Conservation (phyloP, 2,329 filamentous ascomycete species). For the Neoascochyta sp. region DNA sequence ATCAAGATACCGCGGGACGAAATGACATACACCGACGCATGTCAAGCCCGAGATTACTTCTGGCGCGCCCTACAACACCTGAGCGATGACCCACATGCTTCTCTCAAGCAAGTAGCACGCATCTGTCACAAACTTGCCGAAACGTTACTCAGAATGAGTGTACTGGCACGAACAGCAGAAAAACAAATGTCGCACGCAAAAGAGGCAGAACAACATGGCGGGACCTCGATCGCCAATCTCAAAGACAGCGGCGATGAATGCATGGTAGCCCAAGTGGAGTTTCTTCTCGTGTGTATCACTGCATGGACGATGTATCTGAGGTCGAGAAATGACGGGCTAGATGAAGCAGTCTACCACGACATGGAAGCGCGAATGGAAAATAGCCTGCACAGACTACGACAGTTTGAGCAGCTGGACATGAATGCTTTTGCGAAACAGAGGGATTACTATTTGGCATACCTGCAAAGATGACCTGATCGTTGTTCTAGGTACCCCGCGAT, state of each 20-base stretch:
- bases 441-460: no score
- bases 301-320: conserved; percentile 11
- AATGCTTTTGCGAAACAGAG: no score
- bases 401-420: no score
- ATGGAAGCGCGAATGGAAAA: no score
- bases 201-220: conserved; percentile 9
- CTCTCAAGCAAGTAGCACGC: conserved; percentile 13
- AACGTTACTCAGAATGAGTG: conserved; percentile 7
- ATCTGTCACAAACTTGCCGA: conserved; percentile 16
- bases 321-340: background rate
- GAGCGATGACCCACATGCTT: conserved; percentile 6
- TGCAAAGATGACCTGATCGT: no score
- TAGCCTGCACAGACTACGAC: no score
- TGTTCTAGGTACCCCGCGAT: no score
- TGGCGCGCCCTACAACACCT: conserved; percentile 10
- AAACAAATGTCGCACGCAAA: conserved; percentile 2
- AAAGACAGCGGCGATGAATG: conserved; percentile 4
- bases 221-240: conserved; percentile 7
- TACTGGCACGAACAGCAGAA: conserved; percentile 1
- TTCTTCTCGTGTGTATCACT: conserved; percentile 7
- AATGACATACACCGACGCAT: background rate
- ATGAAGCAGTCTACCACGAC: no score
- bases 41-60: conserved; percentile 9
- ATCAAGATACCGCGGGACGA: conserved; percentile 3
- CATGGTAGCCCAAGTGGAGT: conserved; percentile 13